These are phyloP conservation scores for Turnera subulata DNA, from an alignment of 345 rosid genomes.

Conservation along the genomic window DNA sequence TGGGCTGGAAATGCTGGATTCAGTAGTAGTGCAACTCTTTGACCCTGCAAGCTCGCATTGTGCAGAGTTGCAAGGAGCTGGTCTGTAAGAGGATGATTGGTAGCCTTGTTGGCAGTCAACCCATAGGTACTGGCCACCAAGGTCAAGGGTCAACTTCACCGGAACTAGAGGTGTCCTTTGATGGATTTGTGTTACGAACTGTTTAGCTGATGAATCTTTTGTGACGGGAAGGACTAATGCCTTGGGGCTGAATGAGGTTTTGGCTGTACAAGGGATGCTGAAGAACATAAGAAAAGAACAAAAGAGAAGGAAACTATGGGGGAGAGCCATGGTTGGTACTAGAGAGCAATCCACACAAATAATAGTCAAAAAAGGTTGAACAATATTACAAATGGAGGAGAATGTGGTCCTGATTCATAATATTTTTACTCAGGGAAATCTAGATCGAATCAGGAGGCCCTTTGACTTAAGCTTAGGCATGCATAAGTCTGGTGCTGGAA, in stretches of 20 bases:
- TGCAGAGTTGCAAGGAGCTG: conserved; percentile 18
- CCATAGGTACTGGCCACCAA: conserved; percentile 20
- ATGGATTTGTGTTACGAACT: conserved; percentile 18
- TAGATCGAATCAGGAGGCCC: no score
- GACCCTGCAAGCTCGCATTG: conserved; percentile 16
- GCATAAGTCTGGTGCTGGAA: no score
- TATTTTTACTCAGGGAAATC: no score
- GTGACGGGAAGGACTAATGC: conserved; percentile 19
- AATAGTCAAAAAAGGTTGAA: no score
- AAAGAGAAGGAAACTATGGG: neutral
- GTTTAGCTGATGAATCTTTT: conserved; percentile 20
- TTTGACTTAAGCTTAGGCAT: no score
- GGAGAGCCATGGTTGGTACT: neutral
- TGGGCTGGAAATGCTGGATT: conserved; percentile 1
- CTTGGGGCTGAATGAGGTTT: conserved; percentile 8
- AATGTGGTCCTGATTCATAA: no score
- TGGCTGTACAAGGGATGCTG: neutral
- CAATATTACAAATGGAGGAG: no score
- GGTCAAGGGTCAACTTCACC: conserved; percentile 9
- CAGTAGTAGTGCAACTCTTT: conserved; percentile 7
- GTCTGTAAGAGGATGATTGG: conserved; percentile 17
- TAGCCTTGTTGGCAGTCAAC: conserved; percentile 13
- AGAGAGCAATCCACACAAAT: no score
- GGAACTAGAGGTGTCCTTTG: conserved; percentile 31
- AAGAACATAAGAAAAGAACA: neutral